phyloP scores from a whole-genome alignment of 306 rosid genomes.

The Amphicarpaea edgeworthii region DNA sequence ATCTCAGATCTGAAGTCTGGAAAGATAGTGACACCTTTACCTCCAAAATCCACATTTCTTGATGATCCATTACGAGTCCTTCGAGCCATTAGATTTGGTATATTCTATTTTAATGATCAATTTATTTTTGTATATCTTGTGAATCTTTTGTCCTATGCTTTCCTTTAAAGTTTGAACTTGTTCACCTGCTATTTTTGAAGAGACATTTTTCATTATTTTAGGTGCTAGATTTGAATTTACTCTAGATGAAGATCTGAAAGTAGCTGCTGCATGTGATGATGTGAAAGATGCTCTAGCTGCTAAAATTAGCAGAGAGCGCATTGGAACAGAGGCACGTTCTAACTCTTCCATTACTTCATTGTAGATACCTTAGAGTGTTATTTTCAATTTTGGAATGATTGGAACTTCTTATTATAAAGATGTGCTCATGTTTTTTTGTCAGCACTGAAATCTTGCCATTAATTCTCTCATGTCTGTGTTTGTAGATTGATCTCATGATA shows the following conservation, averaged over 20 bases:
- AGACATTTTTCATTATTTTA: slow-evolving; percentile 47
- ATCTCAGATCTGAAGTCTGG: slow-evolving; percentile 80
- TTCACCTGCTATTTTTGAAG: slow-evolving; percentile 39
- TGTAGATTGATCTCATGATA: slow-evolving; percentile 86
- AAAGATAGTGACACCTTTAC: slow-evolving; percentile 90
- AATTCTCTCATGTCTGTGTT: slow-evolving; percentile 21
- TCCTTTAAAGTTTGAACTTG: slow-evolving; percentile 1
- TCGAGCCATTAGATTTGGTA: slow-evolving; percentile 96
- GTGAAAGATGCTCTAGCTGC: slow-evolving; percentile 82
- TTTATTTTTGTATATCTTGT: slow-evolving; percentile 12
- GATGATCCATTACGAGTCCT: slow-evolving; percentile 96
- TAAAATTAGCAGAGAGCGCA: slow-evolving; percentile 93
- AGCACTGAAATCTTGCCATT: not conserved
- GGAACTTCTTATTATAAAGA: slow-evolving; percentile 30
- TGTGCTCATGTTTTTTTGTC: slow-evolving; percentile 4
- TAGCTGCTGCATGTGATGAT: slow-evolving; percentile 85
- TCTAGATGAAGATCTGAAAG: slow-evolving; percentile 81
- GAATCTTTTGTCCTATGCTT: slow-evolving; percentile 24
- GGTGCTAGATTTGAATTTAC: slow-evolving; percentile 86
- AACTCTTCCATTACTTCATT: slow-evolving; percentile 33
- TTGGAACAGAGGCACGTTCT: slow-evolving; percentile 79
- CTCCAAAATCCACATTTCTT: slow-evolving; percentile 84
- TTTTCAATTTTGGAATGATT: slow-evolving; percentile 24
- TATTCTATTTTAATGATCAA: not conserved
- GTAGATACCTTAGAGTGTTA: slow-evolving; percentile 24